These are phyloP conservation scores for Colletotrichum cereale DNA, from an alignment of 2,329 filamentous ascomycete species.

Conservation along the genomic window DNA sequence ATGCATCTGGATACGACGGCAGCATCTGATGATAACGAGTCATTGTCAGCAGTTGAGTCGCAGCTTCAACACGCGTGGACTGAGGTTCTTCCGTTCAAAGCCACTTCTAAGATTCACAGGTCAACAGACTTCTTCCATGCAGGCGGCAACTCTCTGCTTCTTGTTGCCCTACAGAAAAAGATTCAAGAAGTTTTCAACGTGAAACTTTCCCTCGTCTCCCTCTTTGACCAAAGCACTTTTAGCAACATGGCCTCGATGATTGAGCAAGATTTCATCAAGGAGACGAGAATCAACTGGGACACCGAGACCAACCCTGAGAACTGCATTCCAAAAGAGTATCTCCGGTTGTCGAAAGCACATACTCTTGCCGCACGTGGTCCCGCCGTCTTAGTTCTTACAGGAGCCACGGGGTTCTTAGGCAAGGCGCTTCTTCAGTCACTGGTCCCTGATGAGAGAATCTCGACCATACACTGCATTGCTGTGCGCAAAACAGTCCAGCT, in stretches of 20 bases:
- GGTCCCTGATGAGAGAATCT: constrained; percentile 18
- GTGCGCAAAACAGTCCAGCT: constrained; percentile 27
- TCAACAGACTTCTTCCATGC: constrained; percentile 50
- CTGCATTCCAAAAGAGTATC: no score
- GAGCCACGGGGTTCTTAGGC: constrained; percentile 41
- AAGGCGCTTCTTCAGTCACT: constrained; percentile 37
- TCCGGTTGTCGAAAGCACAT: background rate
- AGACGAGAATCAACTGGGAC: constrained; percentile 53
- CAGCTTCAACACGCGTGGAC: background rate
- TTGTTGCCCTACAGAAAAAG: constrained; percentile 48
- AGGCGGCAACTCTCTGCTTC: constrained; percentile 53
- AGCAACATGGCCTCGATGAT: constrained; percentile 50
- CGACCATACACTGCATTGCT: constrained; percentile 40
- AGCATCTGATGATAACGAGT: background rate
- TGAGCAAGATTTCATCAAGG: background rate
- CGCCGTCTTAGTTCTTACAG: constrained; percentile 37
- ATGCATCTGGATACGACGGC: background rate
- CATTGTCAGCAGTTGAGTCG: background rate
- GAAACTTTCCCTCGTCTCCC: constrained; percentile 45
- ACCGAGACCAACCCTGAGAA: constrained; percentile 43
- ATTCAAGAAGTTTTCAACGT: constrained; percentile 49
- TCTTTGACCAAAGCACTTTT: constrained; percentile 53
- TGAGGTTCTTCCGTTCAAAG: background rate
- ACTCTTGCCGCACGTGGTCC: background rate
- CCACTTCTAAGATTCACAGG: background rate